phyloP scores from a whole-genome alignment of 139 green algal species.

The Volvox africanus region DNA sequence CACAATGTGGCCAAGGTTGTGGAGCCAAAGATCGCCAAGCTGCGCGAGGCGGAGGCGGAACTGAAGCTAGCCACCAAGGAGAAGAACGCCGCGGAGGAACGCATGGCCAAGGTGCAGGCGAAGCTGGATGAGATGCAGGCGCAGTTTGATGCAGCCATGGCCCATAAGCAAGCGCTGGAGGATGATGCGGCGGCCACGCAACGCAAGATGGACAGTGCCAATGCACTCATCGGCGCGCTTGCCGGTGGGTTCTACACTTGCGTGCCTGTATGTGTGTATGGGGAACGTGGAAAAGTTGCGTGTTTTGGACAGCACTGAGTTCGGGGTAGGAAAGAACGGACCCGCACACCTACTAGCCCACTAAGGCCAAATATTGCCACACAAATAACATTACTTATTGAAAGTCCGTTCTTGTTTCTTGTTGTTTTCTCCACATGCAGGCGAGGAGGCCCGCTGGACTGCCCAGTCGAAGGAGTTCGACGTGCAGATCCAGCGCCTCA shows the following conservation, averaged over 20 bases:
- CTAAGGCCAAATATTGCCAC: no score
- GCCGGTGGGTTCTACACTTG: slow-evolving; percentile 46
- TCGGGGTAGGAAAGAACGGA: no score
- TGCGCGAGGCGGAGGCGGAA: slow-evolving; percentile 88
- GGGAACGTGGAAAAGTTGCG: background rate
- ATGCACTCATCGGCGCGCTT: slow-evolving; percentile 89
- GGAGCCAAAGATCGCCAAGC: slow-evolving; percentile 93
- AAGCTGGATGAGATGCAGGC: slow-evolving; percentile 94
- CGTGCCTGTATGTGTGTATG: slow-evolving; percentile 39
- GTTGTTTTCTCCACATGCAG: background rate
- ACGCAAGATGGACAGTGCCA: slow-evolving; percentile 92
- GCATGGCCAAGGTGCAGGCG: slow-evolving; percentile 91
- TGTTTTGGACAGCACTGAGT: no score
- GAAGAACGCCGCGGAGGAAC: slow-evolving; percentile 90
- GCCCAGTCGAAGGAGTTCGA: slow-evolving; percentile 90
- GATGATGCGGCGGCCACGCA: slow-evolving; percentile 89
- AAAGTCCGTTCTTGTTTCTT: no score
- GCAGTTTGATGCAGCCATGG: slow-evolving; percentile 93
- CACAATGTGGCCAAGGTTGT: slow-evolving; percentile 92
- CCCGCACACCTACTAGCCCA: no score
- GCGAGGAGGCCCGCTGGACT: slow-evolving; percentile 94
- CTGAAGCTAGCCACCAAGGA: slow-evolving; percentile 91
- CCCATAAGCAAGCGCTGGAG: slow-evolving; percentile 92
- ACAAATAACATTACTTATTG: no score
- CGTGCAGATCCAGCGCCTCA: slow-evolving; percentile 85